Base-by-base conservation (phyloP, 2,329 filamentous ascomycete species). In the Diaporthe citriasiana region DNA sequence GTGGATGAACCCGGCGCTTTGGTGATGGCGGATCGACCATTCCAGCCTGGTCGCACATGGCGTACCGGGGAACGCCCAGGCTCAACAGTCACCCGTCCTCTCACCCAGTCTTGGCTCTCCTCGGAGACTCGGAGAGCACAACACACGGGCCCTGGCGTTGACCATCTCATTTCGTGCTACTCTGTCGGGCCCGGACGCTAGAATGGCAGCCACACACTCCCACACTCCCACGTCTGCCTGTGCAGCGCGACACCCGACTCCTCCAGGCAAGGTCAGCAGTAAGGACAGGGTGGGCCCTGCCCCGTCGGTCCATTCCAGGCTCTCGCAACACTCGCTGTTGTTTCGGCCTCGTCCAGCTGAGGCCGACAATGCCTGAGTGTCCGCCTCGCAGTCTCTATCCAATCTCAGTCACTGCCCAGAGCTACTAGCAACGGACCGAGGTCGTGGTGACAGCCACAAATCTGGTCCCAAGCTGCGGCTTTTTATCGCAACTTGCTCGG, bases 51-150 rank as follows among this genome's bases (percentile, higher is more conserved):
- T 51, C 15, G 45, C 63, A 66, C 63, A 66, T 66, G 63, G 63
- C 63, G 63, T 45, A n/a, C 63, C 63, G 63, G 63, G 63, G 63
- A 51, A 40, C 45, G 45, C 63, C 42, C 60, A 66, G 60, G 25
- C 63, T 27, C 45, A 66, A 66, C 63, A 66, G 30, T 38, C 63
- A 53, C 35, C 30, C 40, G 33, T n/a, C 27, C 30, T 51, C 47
- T 17, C 63, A 9, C 63, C 15, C 22, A 17, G 13, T 38, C 22
- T 27, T 53, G 63, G 12, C 30, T 33, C 19, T 40, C 33, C 47
- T 68, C 63, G 63, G 63, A 68, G 63, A 68, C 63, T 68, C 63
- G 69, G 56, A 71, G 42, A 71, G 55, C 70, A 71, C 69, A 35
- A 40, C 56, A 60, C 55, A 71, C 56, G 70, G 56, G 70, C 70